A percentile compares a stretch with the other conserved stretches of the same genome.
Conservation (phyloP, 2,329 filamentous ascomycete species). For the Sclerotinia spermophila region DNA sequence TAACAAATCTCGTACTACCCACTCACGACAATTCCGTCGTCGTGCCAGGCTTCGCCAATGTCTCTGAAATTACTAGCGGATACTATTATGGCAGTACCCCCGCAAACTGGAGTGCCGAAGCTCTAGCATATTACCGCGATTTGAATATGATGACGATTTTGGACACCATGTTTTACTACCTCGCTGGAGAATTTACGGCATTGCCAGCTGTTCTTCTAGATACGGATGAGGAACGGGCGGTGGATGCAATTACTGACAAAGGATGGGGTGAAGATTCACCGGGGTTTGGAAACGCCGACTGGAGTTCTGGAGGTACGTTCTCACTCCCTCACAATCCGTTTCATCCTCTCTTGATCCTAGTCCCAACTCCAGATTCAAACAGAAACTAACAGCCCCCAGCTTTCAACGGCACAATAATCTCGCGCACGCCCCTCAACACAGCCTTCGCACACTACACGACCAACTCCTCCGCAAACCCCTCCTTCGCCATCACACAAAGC, state of each 20-base stretch:
- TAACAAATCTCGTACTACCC: slow-evolving; percentile 18
- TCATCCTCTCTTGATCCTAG: background rate
- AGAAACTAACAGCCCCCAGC: background rate
- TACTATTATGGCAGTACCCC: slow-evolving; percentile 16
- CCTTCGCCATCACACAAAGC: slow-evolving; percentile 23
- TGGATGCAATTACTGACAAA: background rate
- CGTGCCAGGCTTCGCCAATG: slow-evolving; percentile 19
- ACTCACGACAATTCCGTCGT: slow-evolving; percentile 15
- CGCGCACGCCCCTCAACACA: slow-evolving; percentile 24
- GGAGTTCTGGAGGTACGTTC: background rate
- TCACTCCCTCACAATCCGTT: too few relatives aligned
- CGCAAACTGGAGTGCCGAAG: slow-evolving; percentile 23
- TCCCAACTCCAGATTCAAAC: background rate
- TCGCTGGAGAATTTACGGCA: background rate
- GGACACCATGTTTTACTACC: background rate
- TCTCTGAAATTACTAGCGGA: background rate
- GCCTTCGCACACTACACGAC: slow-evolving; percentile 16
- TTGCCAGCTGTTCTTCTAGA: background rate
- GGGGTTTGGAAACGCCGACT: background rate
- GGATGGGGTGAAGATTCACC: background rate
- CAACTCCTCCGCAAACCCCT: background rate
- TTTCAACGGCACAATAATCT: background rate
- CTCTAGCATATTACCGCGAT: slow-evolving; percentile 22
- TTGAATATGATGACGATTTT: slow-evolving; percentile 21
- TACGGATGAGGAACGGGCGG: background rate